Base-by-base conservation (phyloP, 768 basidiomycete genomes). In the Boletus tylopilopsis region DNA sequence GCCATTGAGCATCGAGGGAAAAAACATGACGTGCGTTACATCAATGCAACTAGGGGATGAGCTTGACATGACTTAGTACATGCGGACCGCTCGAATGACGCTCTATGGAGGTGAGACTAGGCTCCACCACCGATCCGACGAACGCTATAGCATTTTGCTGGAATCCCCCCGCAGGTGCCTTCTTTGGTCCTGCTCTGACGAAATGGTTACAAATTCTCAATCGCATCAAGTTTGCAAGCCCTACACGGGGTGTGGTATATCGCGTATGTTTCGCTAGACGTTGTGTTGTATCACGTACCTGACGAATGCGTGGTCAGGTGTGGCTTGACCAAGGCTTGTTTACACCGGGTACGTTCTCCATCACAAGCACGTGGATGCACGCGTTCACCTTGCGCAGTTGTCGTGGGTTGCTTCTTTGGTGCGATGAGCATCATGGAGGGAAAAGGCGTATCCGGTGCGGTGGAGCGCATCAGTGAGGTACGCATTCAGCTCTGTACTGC, bases 341-440 rank as follows among this genome's bases (percentile, higher is more conserved):
- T 40, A 85, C 90, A 2, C 92, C 93, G 10, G 73, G 84, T 80
- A 55, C 52, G 44, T 30, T 36, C 32, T 11, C n/a, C n/a, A 18
- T 23, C 16, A 18, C 22, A 0, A 32, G 34, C 72, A 58, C 11
- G 3, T 18, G 23, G 4, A 40, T 25, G 18, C 41, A 15, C 11
- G 6, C 29, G 43, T 54, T 52, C 45, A 52, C 38, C 37, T 46
- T 19, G n/a, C 10, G 13, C 45, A 74, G 76, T 67, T 38, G 71
- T 70, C 25, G 69, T 84, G 36, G 75, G 69, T 29, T 71, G 75
- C 47, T 84, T 84, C 69, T 85, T 92, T 65, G 80, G 83, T 11
- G 78, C 82, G 0, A 91, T 92, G 85, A 83, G 86, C 29, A 62
- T 87, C 35, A 61, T 94, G 45, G 93, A 95, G 63, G 90, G 90